Base-by-base conservation (phyloP, 495 filamentous ascomycete genomes). In the Penicillium antarcticum region DNA sequence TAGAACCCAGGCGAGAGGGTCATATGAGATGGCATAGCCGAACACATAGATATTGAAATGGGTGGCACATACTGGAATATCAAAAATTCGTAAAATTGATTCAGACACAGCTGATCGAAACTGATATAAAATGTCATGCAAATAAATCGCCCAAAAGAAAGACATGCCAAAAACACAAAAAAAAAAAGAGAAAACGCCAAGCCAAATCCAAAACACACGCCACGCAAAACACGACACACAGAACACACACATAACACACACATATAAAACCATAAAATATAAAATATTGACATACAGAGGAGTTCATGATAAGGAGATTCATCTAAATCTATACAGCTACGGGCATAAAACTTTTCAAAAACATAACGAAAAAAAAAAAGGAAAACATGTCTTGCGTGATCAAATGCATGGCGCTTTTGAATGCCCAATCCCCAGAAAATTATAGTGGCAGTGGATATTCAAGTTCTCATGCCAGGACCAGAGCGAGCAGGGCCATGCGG, bases 401-500 rank as follows among this genome's bases (percentile, higher is more conserved):
- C 53, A 45, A 53, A 58, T 58, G 52, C 52, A 63, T 42, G 55
- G 57, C 50, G 56, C 53, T 53, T 41, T 42, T 44, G 38, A 18
- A 8, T 19, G 44, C 42, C 46, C 51, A 29, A 65, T 66, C 66
- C 63, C 55, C 55, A 51, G 45, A 39, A 53, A 52, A 61, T 21
- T 45, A 62, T 54, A 56, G 52, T 45, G 38, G 58, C 56, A 53
- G 23, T 55, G 58, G 53, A 55, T 18, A 45, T 54, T 37, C 38
- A 56, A 48, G 43, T 53, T 72, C 70, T 83, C 45, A 75, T 70
- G 87, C 85, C 87, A 98, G 81, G 64, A 97, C 86, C 67, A 98
- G 72, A 50, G 94, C 94, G 63, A 98, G 77, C 73, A 98, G 74
- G 45, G 94, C 94, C 92, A 98, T 98, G 54, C 94, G 87, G 70